These are phyloP conservation scores for Melampsora larici-populina DNA, from an alignment of 1,284 basidiomycete species.

Conservation along the genomic window DNA sequence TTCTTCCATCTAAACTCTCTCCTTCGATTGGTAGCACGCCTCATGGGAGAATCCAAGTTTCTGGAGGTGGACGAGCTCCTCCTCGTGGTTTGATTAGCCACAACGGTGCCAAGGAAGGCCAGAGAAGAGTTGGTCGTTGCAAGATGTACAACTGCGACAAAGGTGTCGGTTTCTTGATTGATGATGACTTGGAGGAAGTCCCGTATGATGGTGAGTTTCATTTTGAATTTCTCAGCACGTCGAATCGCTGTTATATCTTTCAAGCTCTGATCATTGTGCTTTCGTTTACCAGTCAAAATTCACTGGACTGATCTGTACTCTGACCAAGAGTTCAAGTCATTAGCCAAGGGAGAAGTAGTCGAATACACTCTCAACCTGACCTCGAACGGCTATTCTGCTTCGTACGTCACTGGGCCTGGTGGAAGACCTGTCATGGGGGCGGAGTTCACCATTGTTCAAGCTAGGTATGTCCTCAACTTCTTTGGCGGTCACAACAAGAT, in stretches of 20 bases:
- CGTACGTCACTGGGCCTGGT: slow-evolving; percentile 39
- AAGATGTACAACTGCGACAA: slow-evolving; percentile 44
- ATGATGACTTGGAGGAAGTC: slow-evolving; percentile 33
- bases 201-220: slow-evolving; percentile 34
- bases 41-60: slow-evolving; percentile 16
- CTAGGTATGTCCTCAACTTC: slow-evolving; percentile 9
- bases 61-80: not conserved
- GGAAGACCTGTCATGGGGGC: slow-evolving; percentile 42
- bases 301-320: slow-evolving; percentile 43
- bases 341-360: slow-evolving; percentile 28
- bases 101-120: slow-evolving; percentile 34
- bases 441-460: slow-evolving; percentile 42
- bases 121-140: slow-evolving; percentile 39
- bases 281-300: slow-evolving; percentile 30
- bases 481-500: not conserved
- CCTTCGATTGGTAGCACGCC: not conserved
- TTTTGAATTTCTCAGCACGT: not conserved
- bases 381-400: slow-evolving; percentile 39
- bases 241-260: not conserved
- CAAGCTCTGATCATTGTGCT: not conserved
- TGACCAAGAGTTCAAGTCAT: slow-evolving; percentile 42
- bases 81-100: not conserved
- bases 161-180: slow-evolving; percentile 43
- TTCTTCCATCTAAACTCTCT: slow-evolving; percentile 4
- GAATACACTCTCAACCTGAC: slow-evolving; percentile 36